These are phyloP conservation scores for Phaeotremella skinneri DNA, from an alignment of 768 basidiomycete species.

Conservation along the genomic window DNA sequence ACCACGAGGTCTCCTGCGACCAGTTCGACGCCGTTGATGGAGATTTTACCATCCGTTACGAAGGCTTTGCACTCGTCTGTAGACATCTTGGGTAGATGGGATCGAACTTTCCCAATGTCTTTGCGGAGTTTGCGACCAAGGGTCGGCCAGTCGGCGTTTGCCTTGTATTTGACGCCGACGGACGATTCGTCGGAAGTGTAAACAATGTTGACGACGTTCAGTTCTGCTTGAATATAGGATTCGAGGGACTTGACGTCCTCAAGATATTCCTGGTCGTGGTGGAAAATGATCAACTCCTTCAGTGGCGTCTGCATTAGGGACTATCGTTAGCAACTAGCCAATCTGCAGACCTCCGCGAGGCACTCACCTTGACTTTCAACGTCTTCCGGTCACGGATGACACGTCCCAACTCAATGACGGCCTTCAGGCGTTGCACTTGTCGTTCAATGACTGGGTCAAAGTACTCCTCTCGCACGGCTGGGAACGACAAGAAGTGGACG, in stretches of 20 bases:
- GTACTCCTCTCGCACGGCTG: slow-evolving; percentile 88
- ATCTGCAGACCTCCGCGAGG: background rate
- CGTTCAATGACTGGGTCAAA: slow-evolving; percentile 90
- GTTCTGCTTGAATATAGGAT: slow-evolving; percentile 86
- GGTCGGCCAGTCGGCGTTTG: slow-evolving; percentile 90
- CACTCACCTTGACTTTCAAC: slow-evolving; percentile 76
- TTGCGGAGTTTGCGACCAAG: slow-evolving; percentile 91
- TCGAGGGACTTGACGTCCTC: slow-evolving; percentile 79
- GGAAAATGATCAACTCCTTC: slow-evolving; percentile 90
- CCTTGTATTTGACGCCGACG: slow-evolving; percentile 86
- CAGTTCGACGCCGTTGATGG: slow-evolving; percentile 84
- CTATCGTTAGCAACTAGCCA: background rate
- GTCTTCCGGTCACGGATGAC: slow-evolving; percentile 82
- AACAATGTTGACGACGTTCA: slow-evolving; percentile 86
- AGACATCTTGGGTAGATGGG: slow-evolving; percentile 72
- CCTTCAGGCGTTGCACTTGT: slow-evolving; percentile 90
- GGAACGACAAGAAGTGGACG: slow-evolving; percentile 92
- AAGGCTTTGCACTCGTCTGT: slow-evolving; percentile 82
- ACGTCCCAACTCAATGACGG: slow-evolving; percentile 87
- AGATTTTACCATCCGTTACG: slow-evolving; percentile 68
- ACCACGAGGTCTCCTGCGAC: slow-evolving; percentile 87
- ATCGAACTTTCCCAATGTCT: slow-evolving; percentile 84
- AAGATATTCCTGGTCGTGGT: slow-evolving; percentile 76
- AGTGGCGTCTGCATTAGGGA: slow-evolving; percentile 57
- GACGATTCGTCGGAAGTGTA: slow-evolving; percentile 83